Evolutionary conservation across 495 filamentous ascomycete species (phyloP), one percentile per base, ranked within the genome.

Genomic region (Poronia punctata): DNA sequence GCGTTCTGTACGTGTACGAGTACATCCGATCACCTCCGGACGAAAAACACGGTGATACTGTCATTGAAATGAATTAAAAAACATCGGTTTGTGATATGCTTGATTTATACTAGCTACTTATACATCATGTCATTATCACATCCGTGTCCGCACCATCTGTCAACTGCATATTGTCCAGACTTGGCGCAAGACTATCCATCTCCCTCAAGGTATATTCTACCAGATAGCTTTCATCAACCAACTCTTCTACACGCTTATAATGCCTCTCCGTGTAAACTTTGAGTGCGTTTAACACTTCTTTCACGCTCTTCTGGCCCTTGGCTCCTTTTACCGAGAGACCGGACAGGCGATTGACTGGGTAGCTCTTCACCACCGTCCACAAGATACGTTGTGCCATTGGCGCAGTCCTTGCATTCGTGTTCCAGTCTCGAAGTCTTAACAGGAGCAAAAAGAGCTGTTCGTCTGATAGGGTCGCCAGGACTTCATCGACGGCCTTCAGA

Each of bases 201-300:
- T 95, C 83, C 48, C 75, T 70, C 33, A 99, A 67, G 30, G 92
- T 85, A 71, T 89, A 97, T 60, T 94, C 87, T 7, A 99, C 76
- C 45, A 99, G 62, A 61, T 85, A 97, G 54, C 87, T 93, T 65
- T 96, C 90, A 60, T 96, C 89, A n/a, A 83, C 75, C 36, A 95
- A 65, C 50, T 89, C 86, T 56, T 95, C 89, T 45, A 90, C 70
- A 35, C 88, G 72, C 56, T 78, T 79, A 54, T 92, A 94, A 58
- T 97, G 92, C 48, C 88, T 72, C 70, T 96, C 86, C 0, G 88
- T 95, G 56, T 99, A 97, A 7, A 80, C 80, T 54, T 74, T 76
- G 45, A 99, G 62, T 12, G 78, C 93, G 53, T 86, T 82, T 38
- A 95, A 58, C 23, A 96, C 81, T 51, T 95, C 87, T 60, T 80